phyloP scores from a whole-genome alignment of 768 basidiomycete species.

The Pholiota conissans region DNA sequence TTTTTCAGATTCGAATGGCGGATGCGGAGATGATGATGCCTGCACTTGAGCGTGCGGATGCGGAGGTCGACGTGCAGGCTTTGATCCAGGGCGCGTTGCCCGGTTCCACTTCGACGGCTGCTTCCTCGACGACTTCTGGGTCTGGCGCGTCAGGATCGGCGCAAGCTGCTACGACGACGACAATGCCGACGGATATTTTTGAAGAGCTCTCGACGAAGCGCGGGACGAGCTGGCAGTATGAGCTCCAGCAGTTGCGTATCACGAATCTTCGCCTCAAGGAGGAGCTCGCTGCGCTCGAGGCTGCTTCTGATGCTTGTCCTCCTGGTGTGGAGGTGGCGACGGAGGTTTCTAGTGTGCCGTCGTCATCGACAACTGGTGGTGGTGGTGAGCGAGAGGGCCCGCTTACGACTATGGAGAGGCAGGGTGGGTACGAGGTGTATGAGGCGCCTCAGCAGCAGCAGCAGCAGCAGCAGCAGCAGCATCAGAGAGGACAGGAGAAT shows the following conservation, averaged over 20 bases:
- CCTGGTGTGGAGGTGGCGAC: conserved; percentile 11
- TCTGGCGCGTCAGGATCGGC: background rate
- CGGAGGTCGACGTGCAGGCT: background rate
- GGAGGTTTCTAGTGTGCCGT: background rate
- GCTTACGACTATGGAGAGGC: too few relatives aligned
- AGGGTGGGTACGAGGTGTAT: too few relatives aligned
- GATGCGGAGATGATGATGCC: conserved; percentile 20
- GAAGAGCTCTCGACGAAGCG: conserved; percentile 67
- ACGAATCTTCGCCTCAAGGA: conserved; percentile 19
- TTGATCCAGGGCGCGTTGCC: too few relatives aligned
- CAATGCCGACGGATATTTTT: conserved; percentile 49
- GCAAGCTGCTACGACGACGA: background rate
- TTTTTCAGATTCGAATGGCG: conserved; percentile 38
- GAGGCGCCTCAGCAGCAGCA: background rate
- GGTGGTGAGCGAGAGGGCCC: background rate
- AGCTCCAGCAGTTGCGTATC: conserved; percentile 80
- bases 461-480: too few relatives aligned
- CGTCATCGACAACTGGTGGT: too few relatives aligned
- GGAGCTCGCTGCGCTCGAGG: conserved; percentile 18
- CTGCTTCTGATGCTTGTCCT: too few relatives aligned
- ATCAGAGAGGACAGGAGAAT: too few relatives aligned
- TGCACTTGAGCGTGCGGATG: conserved; percentile 1
- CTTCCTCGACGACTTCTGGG: too few relatives aligned
- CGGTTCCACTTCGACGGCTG: too few relatives aligned
- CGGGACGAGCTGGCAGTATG: conserved; percentile 91